phyloP scores from a whole-genome alignment of 805 yeast species.

The Wilhelminamyces savonicus region DNA sequence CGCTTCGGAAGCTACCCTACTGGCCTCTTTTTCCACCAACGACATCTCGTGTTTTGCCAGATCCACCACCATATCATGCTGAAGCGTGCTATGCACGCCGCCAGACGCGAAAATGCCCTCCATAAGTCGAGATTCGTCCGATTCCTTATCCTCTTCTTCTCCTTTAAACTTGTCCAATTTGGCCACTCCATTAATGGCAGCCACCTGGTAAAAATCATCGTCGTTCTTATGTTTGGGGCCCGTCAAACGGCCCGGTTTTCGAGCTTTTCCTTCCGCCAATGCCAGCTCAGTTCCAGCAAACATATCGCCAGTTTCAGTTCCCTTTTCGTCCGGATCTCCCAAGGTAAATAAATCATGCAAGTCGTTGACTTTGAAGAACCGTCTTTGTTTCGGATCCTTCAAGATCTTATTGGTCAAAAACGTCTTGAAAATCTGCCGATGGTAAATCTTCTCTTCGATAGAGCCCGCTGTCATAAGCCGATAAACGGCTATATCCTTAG shows the following conservation, averaged over 20 bases:
- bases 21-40: constrained; percentile 61
- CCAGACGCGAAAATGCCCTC: constrained; percentile 67
- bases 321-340: constrained; percentile 64
- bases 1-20: constrained; percentile 47
- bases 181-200: constrained; percentile 65
- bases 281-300: constrained; percentile 45
- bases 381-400: constrained; percentile 89
- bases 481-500: constrained; percentile 83
- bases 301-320: constrained; percentile 63
- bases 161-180: constrained; percentile 59
- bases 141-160: constrained; percentile 39
- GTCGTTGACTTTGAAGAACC: constrained; percentile 90
- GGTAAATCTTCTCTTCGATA: constrained; percentile 94
- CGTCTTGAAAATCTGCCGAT: constrained; percentile 94
- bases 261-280: constrained; percentile 22
- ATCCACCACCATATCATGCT: constrained; percentile 73
- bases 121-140: constrained; percentile 56
- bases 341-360: constrained; percentile 82
- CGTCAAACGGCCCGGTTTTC: constrained; percentile 26
- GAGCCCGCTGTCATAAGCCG: constrained; percentile 91
- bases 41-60: constrained; percentile 46
- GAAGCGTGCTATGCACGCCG: constrained; percentile 67
- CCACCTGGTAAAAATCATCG: constrained; percentile 66
- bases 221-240: constrained; percentile 32
- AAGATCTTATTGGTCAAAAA: constrained; percentile 87